Evolutionary conservation across 192 early-diverging fungal genomes (phyloP).

Genomic region (Spizellomyces punctatus): DNA sequence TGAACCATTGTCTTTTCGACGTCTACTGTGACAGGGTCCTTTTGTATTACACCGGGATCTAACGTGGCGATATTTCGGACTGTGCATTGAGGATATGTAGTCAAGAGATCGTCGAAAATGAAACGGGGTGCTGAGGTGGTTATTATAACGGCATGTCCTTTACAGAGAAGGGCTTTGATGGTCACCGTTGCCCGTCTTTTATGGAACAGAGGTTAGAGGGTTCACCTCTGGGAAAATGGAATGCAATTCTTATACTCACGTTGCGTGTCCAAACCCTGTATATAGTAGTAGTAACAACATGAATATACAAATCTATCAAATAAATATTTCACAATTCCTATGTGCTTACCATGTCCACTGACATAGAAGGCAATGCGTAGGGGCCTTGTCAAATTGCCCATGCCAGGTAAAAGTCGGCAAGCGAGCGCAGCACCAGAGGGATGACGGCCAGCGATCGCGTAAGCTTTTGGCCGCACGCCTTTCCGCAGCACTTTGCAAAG

Average conservation of each 20-base stretch:
- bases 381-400: not conserved
- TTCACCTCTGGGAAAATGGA: not conserved
- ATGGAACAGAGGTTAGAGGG: not conserved
- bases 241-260: conserved; percentile 30
- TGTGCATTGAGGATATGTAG: conserved; percentile 9
- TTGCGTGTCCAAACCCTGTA: conserved; percentile 38
- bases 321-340: not conserved
- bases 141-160: conserved; percentile 41
- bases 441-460: too few relatives aligned
- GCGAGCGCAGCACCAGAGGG: too few relatives aligned
- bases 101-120: conserved; percentile 36
- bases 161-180: conserved; percentile 31
- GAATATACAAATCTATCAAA: not conserved
- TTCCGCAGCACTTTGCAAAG: too few relatives aligned
- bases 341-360: conserved; percentile 18
- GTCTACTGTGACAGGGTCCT: conserved; percentile 52
- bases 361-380: conserved; percentile 35
- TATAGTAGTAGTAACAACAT: not conserved
- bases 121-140: conserved; percentile 37
- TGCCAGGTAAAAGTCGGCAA: too few relatives aligned
- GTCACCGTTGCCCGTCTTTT: conserved; percentile 35
- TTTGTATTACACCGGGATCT: conserved; percentile 45
- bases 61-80: conserved; percentile 6
- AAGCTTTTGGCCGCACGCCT: too few relatives aligned
- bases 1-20: conserved; percentile 30